Evolutionary conservation across 306 rosid genomes (phyloP), one percentile per base, ranked within the genome.

Genomic region (Dryas octopetala): DNA sequence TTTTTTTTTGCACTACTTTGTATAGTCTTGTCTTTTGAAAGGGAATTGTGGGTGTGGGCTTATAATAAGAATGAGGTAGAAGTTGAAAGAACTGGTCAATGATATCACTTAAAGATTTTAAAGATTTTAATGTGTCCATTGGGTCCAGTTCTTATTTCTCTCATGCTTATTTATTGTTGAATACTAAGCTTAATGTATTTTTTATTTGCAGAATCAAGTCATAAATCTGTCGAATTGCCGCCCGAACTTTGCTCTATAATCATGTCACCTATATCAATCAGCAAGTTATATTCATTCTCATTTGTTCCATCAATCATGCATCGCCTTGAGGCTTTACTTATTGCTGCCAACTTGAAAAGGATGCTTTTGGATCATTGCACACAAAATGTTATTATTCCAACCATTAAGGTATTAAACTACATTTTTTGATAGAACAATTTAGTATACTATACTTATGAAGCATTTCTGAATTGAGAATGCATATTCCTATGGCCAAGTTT

Each of bases 261-360:
- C 58, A 86, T 94, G 93, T 87, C 97, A 15, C 96, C 97, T 0
- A 69, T 91, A 71, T 76, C 91, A n/a, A 16, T 82, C 41, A 62
- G 57, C 45, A 85, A 76, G 2, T 47, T 90, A 38, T 86, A 87
- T 81, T 77, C 97, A 7, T 91, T 85, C 75, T 86, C 98, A 6
- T 88, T 85, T 74, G 61, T 87, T 72, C 98, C 98, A 0, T 88
- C 95, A 8, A 87, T 91, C 74, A 91, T 94, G 95, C 93, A 91
- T 78, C 86, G 85, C 65, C 62, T 94, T 28, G 93, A 91, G 82
- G 82, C 95, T 16, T 68, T 90, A 76, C 88, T 94, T 59, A 51
- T 68, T 47, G 97, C 98, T 74, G 70, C 43, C 76, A 90, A 82
- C 81, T 74, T 94, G 54, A 94, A 85, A 74, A 82, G 58, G 79